A percentile compares a stretch with the other conserved stretches of the same genome.
phyloP scores from a whole-genome alignment of 1,139 yeast genomes.

The Zygoascus sp. region DNA sequence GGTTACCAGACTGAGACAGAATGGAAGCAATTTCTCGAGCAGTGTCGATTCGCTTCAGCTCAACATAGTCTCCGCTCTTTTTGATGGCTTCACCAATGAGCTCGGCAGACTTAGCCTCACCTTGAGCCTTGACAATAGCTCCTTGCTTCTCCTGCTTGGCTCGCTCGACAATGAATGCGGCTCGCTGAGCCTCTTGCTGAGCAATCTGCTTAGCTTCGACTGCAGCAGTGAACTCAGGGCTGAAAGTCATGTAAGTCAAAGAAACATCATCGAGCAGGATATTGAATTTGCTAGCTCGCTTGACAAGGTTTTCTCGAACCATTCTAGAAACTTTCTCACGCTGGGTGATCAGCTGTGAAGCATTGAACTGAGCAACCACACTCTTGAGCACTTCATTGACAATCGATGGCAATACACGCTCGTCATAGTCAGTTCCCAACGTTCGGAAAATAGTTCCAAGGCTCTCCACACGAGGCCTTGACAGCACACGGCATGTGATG shows the following conservation, averaged over 20 bases:
- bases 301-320: conserved; percentile 83
- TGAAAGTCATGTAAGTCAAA: conserved; percentile 90
- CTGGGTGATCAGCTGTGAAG: conserved; percentile 95
- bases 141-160: conserved; percentile 98
- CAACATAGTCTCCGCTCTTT: conserved; percentile 92
- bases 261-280: conserved; percentile 92
- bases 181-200: conserved; percentile 98
- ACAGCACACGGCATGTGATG: conserved; percentile 93
- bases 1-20: conserved; percentile 82
- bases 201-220: conserved; percentile 99
- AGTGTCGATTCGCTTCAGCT: conserved; percentile 92
- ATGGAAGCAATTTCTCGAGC: conserved; percentile 93
- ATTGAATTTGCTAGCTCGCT: conserved; percentile 89
- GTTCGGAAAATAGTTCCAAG: conserved; percentile 87
- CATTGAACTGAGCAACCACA: conserved; percentile 97
- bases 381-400: conserved; percentile 95
- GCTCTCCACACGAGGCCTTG: conserved; percentile 76
- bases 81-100: conserved; percentile 98
- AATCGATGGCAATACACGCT: conserved; percentile 91
- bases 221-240: conserved; percentile 96
- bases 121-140: conserved; percentile 91
- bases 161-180: conserved; percentile 93
- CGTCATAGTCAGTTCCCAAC: conserved; percentile 90
- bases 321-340: conserved; percentile 92
- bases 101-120: conserved; percentile 98